Evolutionary conservation across 441 rosid species (phyloP).

Genomic region (Lepidium campestre): DNA sequence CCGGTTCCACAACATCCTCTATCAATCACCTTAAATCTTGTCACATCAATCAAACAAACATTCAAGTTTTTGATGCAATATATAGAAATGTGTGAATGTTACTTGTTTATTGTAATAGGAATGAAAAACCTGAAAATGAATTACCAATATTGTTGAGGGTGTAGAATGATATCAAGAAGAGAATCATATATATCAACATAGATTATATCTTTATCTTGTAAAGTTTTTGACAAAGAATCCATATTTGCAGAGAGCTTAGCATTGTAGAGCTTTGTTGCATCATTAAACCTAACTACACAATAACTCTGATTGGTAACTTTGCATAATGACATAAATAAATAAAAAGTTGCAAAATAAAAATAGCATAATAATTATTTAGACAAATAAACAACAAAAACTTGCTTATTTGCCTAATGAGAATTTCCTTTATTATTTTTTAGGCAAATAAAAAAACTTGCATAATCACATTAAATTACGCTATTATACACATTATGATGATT

Average conservation of each 20-base stretch:
- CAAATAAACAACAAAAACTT: too few relatives aligned
- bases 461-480: too few relatives aligned
- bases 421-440: too few relatives aligned
- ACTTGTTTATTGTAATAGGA: background rate
- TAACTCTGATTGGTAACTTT: too few relatives aligned
- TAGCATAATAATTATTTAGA: too few relatives aligned
- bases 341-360: too few relatives aligned
- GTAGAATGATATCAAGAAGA: slow-evolving; percentile 40
- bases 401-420: too few relatives aligned
- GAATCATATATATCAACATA: slow-evolving; percentile 49
- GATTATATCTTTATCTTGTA: slow-evolving; percentile 28
- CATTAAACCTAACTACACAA: slow-evolving; percentile 44
- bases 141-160: slow-evolving; percentile 44
- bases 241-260: slow-evolving; percentile 37
- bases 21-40: slow-evolving; percentile 45
- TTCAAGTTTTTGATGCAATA: background rate
- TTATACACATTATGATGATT: too few relatives aligned
- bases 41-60: background rate
- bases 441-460: too few relatives aligned
- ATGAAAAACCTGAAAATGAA: background rate
- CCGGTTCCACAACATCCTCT: slow-evolving; percentile 76
- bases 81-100: background rate
- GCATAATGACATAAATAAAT: too few relatives aligned
- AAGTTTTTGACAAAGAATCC: slow-evolving; percentile 28
- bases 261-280: slow-evolving; percentile 54